phyloP scores from a whole-genome alignment of 1,139 yeast genomes.

The Tardiomyces depauwii region DNA sequence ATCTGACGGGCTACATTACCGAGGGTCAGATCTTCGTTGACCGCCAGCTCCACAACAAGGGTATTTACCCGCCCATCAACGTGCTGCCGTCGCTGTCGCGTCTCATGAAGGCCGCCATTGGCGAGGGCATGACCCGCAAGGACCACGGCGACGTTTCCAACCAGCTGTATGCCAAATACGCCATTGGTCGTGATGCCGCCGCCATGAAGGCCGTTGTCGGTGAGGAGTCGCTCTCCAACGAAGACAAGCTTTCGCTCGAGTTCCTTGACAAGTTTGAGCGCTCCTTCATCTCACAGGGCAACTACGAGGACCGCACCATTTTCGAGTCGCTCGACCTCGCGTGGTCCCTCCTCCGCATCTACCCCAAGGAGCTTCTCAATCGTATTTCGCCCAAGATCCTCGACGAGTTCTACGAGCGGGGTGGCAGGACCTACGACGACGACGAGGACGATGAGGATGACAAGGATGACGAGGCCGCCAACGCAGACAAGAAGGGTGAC shows the following conservation, averaged over 20 bases:
- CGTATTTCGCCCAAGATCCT: slow-evolving; percentile 96
- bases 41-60: slow-evolving; percentile 92
- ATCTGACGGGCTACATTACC: slow-evolving; percentile 97
- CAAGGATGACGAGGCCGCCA: slow-evolving; percentile 21
- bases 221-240: slow-evolving; percentile 96
- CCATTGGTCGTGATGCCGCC: slow-evolving; percentile 99
- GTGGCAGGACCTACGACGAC: slow-evolving; percentile 32
- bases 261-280: slow-evolving; percentile 96
- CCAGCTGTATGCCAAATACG: slow-evolving; percentile 97
- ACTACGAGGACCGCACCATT: slow-evolving; percentile 88
- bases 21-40: slow-evolving; percentile 98
- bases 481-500: slow-evolving; percentile 23
- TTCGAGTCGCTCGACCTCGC: slow-evolving; percentile 96
- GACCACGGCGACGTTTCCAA: slow-evolving; percentile 99
- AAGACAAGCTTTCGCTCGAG: slow-evolving; percentile 93
- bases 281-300: slow-evolving; percentile 90
- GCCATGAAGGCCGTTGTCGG: slow-evolving; percentile 99
- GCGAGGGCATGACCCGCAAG: slow-evolving; percentile 99
- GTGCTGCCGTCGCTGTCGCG: slow-evolving; percentile 95
- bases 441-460: slow-evolving; percentile 25
- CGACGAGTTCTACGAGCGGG: slow-evolving; percentile 89
- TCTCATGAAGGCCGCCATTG: slow-evolving; percentile 98
- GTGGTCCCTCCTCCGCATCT: slow-evolving; percentile 94
- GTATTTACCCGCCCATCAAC: slow-evolving; percentile 97
- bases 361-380: slow-evolving; percentile 97